Percentiles rank a stretch among this genome's conserved stretches.
phyloP scores from a whole-genome alignment of 2,329 filamentous ascomycete species.

The Chalaropsis ovoidea region DNA sequence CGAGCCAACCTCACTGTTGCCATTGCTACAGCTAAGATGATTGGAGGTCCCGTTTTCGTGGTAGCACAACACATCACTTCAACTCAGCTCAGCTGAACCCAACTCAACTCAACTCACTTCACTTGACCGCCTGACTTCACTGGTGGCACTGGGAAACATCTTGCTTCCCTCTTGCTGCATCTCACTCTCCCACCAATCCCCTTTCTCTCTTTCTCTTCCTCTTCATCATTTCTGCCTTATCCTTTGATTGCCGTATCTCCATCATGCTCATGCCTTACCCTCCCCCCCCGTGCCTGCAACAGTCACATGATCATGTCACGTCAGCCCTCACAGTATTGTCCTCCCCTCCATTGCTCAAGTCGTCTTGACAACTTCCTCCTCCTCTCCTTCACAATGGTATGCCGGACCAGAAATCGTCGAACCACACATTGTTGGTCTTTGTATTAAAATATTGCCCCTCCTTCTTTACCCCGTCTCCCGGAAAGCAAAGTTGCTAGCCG shows the following conservation, averaged over 20 bases:
- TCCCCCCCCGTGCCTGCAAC: background rate
- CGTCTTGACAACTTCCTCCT: background rate
- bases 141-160: too few relatives aligned
- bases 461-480: background rate
- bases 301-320: background rate
- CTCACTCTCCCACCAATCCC: background rate
- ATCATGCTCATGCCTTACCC: background rate
- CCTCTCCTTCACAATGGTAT: too few relatives aligned
- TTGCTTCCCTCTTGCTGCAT: background rate
- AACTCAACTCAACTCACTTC: background rate
- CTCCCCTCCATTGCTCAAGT: too few relatives aligned
- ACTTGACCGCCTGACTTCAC: background rate
- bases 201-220: background rate
- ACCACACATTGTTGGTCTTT: too few relatives aligned
- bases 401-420: too few relatives aligned
- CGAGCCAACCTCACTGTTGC: background rate
- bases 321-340: background rate
- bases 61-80: background rate
- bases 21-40: background rate
- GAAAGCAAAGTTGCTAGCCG: constrained; percentile 1
- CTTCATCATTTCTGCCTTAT: background rate
- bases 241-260: background rate
- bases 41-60: background rate
- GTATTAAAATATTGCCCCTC: background rate
- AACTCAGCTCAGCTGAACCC: background rate